These are phyloP conservation scores for Carex pumila DNA, from an alignment of 176 grass and related monocot species.

Conservation along the genomic window DNA sequence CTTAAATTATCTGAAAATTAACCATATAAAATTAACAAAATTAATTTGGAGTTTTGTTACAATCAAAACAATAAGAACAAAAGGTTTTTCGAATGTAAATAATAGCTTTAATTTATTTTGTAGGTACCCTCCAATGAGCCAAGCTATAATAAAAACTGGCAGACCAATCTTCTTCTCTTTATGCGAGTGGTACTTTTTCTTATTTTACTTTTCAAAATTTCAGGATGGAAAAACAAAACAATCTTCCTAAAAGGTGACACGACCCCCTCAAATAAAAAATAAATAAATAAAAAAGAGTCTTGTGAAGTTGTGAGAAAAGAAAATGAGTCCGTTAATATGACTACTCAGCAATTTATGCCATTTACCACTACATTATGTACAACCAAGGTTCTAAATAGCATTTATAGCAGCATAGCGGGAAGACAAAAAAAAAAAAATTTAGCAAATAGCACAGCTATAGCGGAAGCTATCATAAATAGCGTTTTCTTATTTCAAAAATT, in stretches of 20 bases:
- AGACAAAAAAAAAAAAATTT: no score
- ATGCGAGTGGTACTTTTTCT: slow-evolving; percentile 67
- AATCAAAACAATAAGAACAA: background rate
- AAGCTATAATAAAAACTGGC: slow-evolving; percentile 52
- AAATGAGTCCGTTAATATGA: background rate
- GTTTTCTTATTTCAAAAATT: no score
- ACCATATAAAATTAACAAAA: background rate
- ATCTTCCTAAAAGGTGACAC: no score
- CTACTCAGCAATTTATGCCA: background rate
- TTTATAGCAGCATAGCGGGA: no score
- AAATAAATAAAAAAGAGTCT: background rate
- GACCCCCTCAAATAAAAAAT: background rate
- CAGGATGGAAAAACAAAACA: background rate
- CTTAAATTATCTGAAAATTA: background rate
- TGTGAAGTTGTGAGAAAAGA: background rate
- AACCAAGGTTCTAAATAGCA: no score
- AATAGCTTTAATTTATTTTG: background rate
- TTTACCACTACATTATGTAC: background rate
- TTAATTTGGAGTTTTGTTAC: background rate
- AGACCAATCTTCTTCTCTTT: slow-evolving; percentile 64
- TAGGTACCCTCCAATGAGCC: slow-evolving; percentile 87
- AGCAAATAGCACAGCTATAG: no score
- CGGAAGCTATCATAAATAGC: no score
- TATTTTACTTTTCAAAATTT: background rate
- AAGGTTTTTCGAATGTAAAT: background rate